Conservation (phyloP, 2,329 filamentous ascomycete species). For the Emericellopsis atlantica region DNA sequence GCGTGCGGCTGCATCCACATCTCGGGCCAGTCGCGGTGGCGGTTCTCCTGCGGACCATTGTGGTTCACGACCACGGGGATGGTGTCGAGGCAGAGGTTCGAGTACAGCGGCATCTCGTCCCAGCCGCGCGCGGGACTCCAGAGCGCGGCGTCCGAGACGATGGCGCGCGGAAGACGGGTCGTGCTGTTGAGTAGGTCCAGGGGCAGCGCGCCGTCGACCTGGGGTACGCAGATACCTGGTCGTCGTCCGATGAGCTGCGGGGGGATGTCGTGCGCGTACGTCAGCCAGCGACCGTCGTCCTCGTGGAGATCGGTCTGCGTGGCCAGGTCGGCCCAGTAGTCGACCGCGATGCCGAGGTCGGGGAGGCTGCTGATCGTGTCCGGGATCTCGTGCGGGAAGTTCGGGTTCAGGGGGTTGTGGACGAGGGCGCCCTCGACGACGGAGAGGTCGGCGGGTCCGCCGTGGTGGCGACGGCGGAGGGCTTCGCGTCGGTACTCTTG, state of each 20-base stretch:
- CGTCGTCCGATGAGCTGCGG: conserved; percentile 7
- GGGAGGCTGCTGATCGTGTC: conserved; percentile 4
- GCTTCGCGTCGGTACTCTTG: conserved; percentile 16
- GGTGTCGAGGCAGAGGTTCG: conserved; percentile 13
- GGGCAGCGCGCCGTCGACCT: conserved; percentile 1
- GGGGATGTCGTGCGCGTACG: conserved; percentile 20
- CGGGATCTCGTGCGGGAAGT: conserved; percentile 9
- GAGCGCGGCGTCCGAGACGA: conserved; percentile 3
- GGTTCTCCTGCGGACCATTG: conserved; percentile 10
- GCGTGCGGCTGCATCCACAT: conserved; percentile 11
- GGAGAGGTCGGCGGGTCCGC: conserved; percentile 1
- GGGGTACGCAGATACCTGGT: conserved; percentile 2
- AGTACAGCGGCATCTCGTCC: conserved; percentile 13
- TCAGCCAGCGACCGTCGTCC: conserved; percentile 7
- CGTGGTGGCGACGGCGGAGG: conserved; percentile 13
- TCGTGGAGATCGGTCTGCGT: conserved; percentile 10
- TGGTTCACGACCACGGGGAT: conserved; percentile 16
- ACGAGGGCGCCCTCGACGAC: conserved; percentile 6
- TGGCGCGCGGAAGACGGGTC: conserved; percentile 3
- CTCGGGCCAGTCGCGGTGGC: conserved; percentile 11
- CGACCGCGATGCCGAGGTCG: conserved; percentile 13
- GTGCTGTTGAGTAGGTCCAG: conserved; percentile 10
- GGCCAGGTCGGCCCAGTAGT: conserved; percentile 13
- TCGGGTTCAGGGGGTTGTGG: conserved; percentile 10
- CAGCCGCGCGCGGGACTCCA: conserved; percentile 6